phyloP scores from a whole-genome alignment of 176 grass and related monocot species.

The Lolium rigidum region DNA sequence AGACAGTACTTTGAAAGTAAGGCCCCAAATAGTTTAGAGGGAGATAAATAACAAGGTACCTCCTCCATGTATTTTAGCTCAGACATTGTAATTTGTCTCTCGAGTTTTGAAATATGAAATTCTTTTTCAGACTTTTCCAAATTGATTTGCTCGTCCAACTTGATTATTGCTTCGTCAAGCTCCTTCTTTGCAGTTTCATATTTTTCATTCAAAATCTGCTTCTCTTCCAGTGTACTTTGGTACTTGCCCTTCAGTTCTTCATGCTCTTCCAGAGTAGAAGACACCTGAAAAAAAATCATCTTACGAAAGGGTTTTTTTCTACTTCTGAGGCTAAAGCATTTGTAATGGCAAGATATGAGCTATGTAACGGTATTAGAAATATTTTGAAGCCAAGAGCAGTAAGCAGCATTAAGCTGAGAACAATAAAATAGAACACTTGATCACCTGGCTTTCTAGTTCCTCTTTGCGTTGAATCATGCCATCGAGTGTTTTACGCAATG shows the following conservation, averaged over 20 bases:
- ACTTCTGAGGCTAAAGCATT: not conserved
- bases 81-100: slow-evolving; percentile 78
- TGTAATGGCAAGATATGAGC: not conserved
- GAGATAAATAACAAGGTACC: slow-evolving; percentile 57
- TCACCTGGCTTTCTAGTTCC: slow-evolving; percentile 80
- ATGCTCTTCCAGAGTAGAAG: slow-evolving; percentile 59
- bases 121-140: slow-evolving; percentile 77
- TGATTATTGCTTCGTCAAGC: slow-evolving; percentile 62
- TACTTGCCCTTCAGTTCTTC: slow-evolving; percentile 52
- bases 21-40: slow-evolving; percentile 14
- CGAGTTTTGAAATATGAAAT: slow-evolving; percentile 80
- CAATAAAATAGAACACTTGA: slow-evolving; percentile 21
- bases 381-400: slow-evolving; percentile 22
- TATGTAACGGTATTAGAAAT: not conserved
- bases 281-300: slow-evolving; percentile 47
- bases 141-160: slow-evolving; percentile 77
- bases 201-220: slow-evolving; percentile 61
- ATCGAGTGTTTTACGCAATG: slow-evolving; percentile 53
- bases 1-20: slow-evolving; percentile 35
- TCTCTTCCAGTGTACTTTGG: slow-evolving; percentile 62
- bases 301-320: slow-evolving; percentile 24
- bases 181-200: slow-evolving; percentile 73
- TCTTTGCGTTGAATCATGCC: slow-evolving; percentile 63
- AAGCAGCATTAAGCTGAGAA: not conserved
- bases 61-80: slow-evolving; percentile 87